Conservation (phyloP, 2,329 filamentous ascomycete genomes). For the Sporothrix pseudoabietina region DNA sequence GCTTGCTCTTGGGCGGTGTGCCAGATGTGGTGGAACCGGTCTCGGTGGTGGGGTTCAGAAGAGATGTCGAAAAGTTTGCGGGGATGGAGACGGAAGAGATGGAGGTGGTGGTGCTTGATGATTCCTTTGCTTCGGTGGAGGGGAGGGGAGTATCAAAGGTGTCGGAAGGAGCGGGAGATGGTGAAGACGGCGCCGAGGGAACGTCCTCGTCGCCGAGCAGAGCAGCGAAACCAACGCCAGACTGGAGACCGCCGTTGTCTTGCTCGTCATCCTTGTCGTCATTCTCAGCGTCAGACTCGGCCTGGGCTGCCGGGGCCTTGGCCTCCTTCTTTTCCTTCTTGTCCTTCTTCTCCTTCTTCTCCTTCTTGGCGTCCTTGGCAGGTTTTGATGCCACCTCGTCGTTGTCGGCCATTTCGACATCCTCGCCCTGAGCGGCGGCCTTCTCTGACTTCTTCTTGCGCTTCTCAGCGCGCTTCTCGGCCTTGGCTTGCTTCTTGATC, state of each 20-base stretch:
- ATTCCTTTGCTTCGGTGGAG: slow-evolving; percentile 44
- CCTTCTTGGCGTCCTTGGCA: slow-evolving; percentile 34
- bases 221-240: slow-evolving; percentile 50
- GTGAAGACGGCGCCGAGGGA: slow-evolving; percentile 41
- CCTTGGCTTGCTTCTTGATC: slow-evolving; percentile 56
- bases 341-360: slow-evolving; percentile 39
- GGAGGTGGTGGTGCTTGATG: slow-evolving; percentile 49
- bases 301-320: slow-evolving; percentile 36
- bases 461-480: slow-evolving; percentile 55
- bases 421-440: background rate
- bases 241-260: slow-evolving; percentile 55
- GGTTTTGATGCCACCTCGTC: slow-evolving; percentile 11
- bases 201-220: slow-evolving; percentile 52
- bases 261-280: slow-evolving; percentile 56
- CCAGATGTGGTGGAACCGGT: slow-evolving; percentile 16
- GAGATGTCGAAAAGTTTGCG: slow-evolving; percentile 25
- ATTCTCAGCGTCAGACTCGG: slow-evolving; percentile 62
- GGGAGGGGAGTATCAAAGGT: slow-evolving; percentile 59
- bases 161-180: slow-evolving; percentile 54
- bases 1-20: slow-evolving; percentile 17
- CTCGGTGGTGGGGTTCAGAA: slow-evolving; percentile 37
- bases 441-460: slow-evolving; percentile 43
- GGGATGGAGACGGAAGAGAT: slow-evolving; percentile 25
- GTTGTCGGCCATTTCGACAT: background rate
- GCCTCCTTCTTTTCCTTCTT: slow-evolving; percentile 30